Evolutionary conservation across 495 filamentous ascomycete genomes (phyloP).

Genomic region (Massariosphaeria phaeospora): DNA sequence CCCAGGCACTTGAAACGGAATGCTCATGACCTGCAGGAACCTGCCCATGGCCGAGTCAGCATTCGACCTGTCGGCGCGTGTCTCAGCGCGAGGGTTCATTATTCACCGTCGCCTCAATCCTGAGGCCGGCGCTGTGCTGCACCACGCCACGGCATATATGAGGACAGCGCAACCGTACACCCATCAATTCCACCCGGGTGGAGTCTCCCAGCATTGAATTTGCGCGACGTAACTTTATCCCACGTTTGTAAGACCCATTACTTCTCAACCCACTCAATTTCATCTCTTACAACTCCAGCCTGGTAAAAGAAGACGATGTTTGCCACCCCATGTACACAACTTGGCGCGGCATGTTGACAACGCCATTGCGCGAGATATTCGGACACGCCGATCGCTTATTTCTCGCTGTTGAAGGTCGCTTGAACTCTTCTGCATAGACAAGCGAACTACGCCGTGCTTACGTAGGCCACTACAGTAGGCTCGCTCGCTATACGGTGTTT

Average conservation of each 20-base stretch:
- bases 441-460: too few relatives aligned
- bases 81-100: conserved; percentile 4
- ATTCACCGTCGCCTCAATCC: conserved; percentile 1
- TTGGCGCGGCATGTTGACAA: conserved; percentile 24
- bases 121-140: conserved; percentile 11
- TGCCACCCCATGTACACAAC: not conserved
- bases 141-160: not conserved
- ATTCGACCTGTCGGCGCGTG: not conserved
- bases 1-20: conserved; percentile 8
- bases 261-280: conserved; percentile 5
- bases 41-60: conserved; percentile 20
- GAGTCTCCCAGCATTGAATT: too few relatives aligned
- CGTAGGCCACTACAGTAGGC: too few relatives aligned
- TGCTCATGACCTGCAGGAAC: conserved; percentile 32
- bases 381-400: not conserved
- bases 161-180: too few relatives aligned
- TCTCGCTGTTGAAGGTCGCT: not conserved
- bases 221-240: conserved; percentile 11
- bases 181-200: not conserved
- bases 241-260: conserved; percentile 29
- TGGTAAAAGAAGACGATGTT: not conserved
- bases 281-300: not conserved
- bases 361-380: too few relatives aligned
- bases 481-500: too few relatives aligned
- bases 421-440: too few relatives aligned